Evolutionary conservation across 2,329 filamentous ascomycete species (phyloP).

Genomic region (Fusarium coffeatum): DNA sequence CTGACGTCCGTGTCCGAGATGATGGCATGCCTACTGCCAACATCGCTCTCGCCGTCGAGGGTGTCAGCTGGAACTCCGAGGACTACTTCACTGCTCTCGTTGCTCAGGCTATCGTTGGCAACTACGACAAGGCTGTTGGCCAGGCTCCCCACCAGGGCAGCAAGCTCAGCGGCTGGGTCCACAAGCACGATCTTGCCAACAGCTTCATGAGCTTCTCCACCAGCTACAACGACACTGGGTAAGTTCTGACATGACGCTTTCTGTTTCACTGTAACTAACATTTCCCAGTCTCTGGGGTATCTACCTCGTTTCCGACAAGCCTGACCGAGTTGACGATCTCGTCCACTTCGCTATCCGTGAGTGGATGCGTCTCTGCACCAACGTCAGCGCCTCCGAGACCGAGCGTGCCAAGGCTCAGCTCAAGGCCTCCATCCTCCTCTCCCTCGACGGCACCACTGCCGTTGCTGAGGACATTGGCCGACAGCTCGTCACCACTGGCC

Average conservation of each 20-base stretch:
- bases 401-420: conserved; percentile 99
- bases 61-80: conserved; percentile 99
- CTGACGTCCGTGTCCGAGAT: conserved; percentile 94
- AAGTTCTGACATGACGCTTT: conserved; percentile 52
- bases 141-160: conserved; percentile 97
- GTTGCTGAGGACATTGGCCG: conserved; percentile 98
- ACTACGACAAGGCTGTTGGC: conserved; percentile 99
- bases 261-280: conserved; percentile 41
- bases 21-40: conserved; percentile 96
- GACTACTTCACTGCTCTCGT: conserved; percentile 99
- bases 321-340: conserved; percentile 89
- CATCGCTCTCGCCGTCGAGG: conserved; percentile 98
- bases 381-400: conserved; percentile 88
- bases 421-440: conserved; percentile 97
- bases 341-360: conserved; percentile 98
- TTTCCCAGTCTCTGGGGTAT: conserved; percentile 92
- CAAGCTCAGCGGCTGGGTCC: conserved; percentile 95
- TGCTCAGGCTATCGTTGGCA: conserved; percentile 97
- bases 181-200: conserved; percentile 95
- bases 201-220: conserved; percentile 99
- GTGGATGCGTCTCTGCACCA: conserved; percentile 94
- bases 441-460: conserved; percentile 95
- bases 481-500: conserved; percentile 97
- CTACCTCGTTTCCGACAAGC: conserved; percentile 94
- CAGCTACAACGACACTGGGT: conserved; percentile 99